phyloP scores from a whole-genome alignment of 352 stramenopile species.

The Blastocystis sp. region DNA sequence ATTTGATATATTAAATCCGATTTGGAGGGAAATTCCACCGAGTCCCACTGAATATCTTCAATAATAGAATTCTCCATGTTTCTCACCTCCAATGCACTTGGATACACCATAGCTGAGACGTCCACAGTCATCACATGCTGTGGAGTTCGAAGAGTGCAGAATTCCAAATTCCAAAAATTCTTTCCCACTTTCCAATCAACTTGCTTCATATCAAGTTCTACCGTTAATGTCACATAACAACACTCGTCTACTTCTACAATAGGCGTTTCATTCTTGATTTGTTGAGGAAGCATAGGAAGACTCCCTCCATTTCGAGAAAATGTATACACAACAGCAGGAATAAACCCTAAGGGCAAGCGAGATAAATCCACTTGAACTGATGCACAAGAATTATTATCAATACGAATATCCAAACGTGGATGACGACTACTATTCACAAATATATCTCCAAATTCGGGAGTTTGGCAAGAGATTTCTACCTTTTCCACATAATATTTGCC shows the following conservation, averaged over 20 bases:
- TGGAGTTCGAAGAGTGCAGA: not conserved
- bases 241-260: not conserved
- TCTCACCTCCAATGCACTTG: not conserved
- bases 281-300: not conserved
- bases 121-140: not conserved
- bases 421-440: slow-evolving; percentile 12
- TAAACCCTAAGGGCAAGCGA: not conserved
- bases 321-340: slow-evolving; percentile 25
- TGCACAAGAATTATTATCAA: not conserved
- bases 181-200: not conserved
- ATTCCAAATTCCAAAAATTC: slow-evolving; percentile 7
- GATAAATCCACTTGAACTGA: not conserved
- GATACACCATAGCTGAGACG: not conserved
- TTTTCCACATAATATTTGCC: slow-evolving; percentile 12
- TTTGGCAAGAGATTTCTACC: not conserved
- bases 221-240: not conserved
- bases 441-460: not conserved
- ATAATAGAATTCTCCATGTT: not conserved
- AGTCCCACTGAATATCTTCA: not conserved
- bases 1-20: not conserved
- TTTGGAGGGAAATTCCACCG: not conserved
- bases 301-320: not conserved
- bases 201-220: slow-evolving; percentile 42
- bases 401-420: slow-evolving; percentile 10
- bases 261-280: not conserved